Base-by-base conservation (phyloP, 768 basidiomycete species). In the Zangia roseola region DNA sequence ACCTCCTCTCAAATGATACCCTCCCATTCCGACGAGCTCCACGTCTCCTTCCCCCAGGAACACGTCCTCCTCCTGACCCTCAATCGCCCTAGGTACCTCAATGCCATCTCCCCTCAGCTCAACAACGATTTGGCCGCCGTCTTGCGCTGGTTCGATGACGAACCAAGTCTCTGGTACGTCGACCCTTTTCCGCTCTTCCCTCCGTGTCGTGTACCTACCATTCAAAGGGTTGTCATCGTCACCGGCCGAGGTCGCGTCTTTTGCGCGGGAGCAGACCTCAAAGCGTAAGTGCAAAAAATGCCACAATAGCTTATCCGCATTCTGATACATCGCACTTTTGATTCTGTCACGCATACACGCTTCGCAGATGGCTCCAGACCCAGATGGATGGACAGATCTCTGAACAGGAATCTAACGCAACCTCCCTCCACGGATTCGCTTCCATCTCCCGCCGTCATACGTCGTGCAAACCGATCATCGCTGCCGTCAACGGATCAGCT, bases 181-280 rank as follows among this genome's bases (percentile, higher is more conserved):
- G n/a, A n/a, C n/a, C n/a, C n/a, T n/a, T n/a, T 31, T n/a, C 33
- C 24, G 17, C 14, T 16, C 16, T 14, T 19, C 12, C 19, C 19
- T 44, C 13, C 30, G 12, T 14, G 42, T 17, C 20, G 5, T 39
- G 13, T 26, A 12, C 25, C 16, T 19, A 19, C 25, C 23, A 19
- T 12, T 23, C 19, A 25, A n/a, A 91, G 88, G 89, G 85, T 86
- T 10, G 79, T 75, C 31, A 74, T 92, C 56, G 62, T 91, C 40
- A 91, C 88, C 40, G 89, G 88, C 20, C 74, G 78, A 52, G 88
- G 88, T 10, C 78, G 81, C 37, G 61, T 76, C 1, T 92, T 92
- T 68, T 90, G 88, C 56, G 87, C 88, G 14, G 90, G 89, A 14
- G 86, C 86, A 33, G 90, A 91, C 65, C 74, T 91, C 42, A 82